Conservation (phyloP, 352 stramenopile species). For the Hyaloperonospora arabidopsidis region DNA sequence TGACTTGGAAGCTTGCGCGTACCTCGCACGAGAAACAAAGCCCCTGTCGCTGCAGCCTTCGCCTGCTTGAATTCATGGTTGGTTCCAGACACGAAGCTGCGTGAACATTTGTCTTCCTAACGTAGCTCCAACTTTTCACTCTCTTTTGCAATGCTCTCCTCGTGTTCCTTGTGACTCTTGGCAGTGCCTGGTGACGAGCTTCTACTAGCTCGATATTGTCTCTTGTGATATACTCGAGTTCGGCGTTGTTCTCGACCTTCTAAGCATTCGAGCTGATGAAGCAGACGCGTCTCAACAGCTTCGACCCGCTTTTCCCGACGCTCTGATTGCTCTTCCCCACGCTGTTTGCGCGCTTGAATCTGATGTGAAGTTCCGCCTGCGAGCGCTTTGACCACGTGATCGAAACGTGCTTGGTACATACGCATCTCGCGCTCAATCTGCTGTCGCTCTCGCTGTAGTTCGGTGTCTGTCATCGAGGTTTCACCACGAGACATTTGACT, state of each 20-base stretch:
- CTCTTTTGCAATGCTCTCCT: too few species aligned
- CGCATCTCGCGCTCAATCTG: slow-evolving; percentile 37
- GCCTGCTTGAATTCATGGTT: slow-evolving; percentile 1
- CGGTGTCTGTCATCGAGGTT: slow-evolving; percentile 12
- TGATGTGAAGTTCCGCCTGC: slow-evolving; percentile 62
- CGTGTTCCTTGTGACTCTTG: too few species aligned
- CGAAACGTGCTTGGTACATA: slow-evolving; percentile 36
- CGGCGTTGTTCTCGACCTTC: slow-evolving; percentile 40
- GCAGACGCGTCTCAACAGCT: slow-evolving; percentile 37
- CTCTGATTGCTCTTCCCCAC: slow-evolving; percentile 39
- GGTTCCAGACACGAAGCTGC: not conserved
- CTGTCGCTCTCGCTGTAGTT: slow-evolving; percentile 23
- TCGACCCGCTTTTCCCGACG: slow-evolving; percentile 43
- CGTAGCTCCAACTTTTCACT: not conserved
- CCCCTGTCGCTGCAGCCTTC: slow-evolving; percentile 30
- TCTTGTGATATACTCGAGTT: slow-evolving; percentile 17
- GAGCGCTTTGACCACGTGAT: slow-evolving; percentile 57
- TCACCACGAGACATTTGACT: slow-evolving; percentile 3
- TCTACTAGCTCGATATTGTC: slow-evolving; percentile 30
- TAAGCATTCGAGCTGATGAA: slow-evolving; percentile 43
- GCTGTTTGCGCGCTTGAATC: slow-evolving; percentile 37
- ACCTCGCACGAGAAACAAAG: slow-evolving; percentile 71
- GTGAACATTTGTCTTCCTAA: not conserved
- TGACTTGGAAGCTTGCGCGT: slow-evolving; percentile 54
- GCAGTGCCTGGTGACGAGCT: slow-evolving; percentile 4